Evolutionary conservation across 306 rosid genomes (phyloP).

Genomic region (Casuarina cunninghamiana): DNA sequence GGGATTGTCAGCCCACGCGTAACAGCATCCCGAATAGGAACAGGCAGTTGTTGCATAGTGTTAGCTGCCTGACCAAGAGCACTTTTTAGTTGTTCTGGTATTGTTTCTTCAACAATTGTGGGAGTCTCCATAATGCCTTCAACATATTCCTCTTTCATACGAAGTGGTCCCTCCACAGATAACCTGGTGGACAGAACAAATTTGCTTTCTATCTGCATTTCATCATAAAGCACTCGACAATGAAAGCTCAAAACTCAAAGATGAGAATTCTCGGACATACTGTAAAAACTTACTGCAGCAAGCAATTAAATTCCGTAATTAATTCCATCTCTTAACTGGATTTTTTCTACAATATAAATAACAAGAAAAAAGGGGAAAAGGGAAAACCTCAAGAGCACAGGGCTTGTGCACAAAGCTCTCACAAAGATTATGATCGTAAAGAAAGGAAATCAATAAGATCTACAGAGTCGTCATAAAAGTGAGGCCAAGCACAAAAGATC

Average conservation of each 20-base stretch:
- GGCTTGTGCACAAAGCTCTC: neutral
- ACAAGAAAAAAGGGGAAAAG: neutral
- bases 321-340: neutral
- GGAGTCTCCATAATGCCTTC: slow-evolving; percentile 83
- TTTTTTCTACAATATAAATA: too few relatives aligned
- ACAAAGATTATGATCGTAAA: neutral
- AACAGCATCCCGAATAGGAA: slow-evolving; percentile 67
- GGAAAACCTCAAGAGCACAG: neutral
- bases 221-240: slow-evolving; percentile 13
- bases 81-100: slow-evolving; percentile 87
- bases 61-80: slow-evolving; percentile 75
- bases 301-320: neutral
- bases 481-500: neutral
- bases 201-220: slow-evolving; percentile 78
- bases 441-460: neutral
- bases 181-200: slow-evolving; percentile 64
- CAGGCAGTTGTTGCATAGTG: slow-evolving; percentile 80
- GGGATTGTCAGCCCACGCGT: slow-evolving; percentile 78
- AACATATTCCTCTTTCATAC: slow-evolving; percentile 88
- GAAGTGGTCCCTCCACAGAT: slow-evolving; percentile 89
- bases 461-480: neutral
- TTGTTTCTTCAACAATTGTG: slow-evolving; percentile 67
- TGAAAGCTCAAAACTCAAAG: slow-evolving; percentile 21
- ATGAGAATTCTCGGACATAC: slow-evolving; percentile 11
- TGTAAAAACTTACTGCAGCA: slow-evolving; percentile 13